Conservation (phyloP, 192 early-diverging fungal species). For the Pilaira anomala region DNA sequence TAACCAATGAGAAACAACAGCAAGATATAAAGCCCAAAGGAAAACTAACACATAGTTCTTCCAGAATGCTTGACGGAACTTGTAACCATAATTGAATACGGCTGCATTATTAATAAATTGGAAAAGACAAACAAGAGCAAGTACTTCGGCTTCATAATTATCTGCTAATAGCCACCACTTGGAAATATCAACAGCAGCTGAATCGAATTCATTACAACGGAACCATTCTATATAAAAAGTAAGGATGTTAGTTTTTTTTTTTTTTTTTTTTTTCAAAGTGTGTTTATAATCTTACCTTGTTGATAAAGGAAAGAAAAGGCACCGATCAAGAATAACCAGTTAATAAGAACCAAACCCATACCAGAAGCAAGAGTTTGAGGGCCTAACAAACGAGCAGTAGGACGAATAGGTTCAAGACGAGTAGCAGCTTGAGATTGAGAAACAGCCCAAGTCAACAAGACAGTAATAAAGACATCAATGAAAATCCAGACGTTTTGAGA, state of each 20-base stretch:
- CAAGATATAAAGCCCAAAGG: slow-evolving; percentile 49
- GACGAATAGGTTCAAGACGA: slow-evolving; percentile 51
- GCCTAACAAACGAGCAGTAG: slow-evolving; percentile 71
- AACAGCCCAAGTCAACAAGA: slow-evolving; percentile 58
- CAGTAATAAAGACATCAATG: slow-evolving; percentile 65
- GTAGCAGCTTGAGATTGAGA: slow-evolving; percentile 57
- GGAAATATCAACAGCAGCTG: slow-evolving; percentile 50
- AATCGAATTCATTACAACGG: slow-evolving; percentile 70
- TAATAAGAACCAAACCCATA: slow-evolving; percentile 63
- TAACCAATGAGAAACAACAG: slow-evolving; percentile 50
- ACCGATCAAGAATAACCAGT: slow-evolving; percentile 55
- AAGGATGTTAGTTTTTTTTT: background rate
- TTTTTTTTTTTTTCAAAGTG: background rate
- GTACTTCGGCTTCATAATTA: slow-evolving; percentile 63
- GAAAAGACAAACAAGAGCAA: slow-evolving; percentile 57
- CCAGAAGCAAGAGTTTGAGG: slow-evolving; percentile 62
- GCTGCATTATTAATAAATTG: slow-evolving; percentile 68
- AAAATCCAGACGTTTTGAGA: slow-evolving; percentile 66
- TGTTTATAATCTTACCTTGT: slow-evolving; percentile 19
- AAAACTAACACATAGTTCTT: slow-evolving; percentile 54
- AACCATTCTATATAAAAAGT: slow-evolving; percentile 42
- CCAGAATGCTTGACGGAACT: slow-evolving; percentile 58
- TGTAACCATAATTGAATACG: slow-evolving; percentile 62
- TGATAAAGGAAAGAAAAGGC: slow-evolving; percentile 53
- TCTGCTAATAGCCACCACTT: slow-evolving; percentile 77